Base-by-base conservation (phyloP, 805 yeast species). In the Wickerhamiella sergipiensis region DNA sequence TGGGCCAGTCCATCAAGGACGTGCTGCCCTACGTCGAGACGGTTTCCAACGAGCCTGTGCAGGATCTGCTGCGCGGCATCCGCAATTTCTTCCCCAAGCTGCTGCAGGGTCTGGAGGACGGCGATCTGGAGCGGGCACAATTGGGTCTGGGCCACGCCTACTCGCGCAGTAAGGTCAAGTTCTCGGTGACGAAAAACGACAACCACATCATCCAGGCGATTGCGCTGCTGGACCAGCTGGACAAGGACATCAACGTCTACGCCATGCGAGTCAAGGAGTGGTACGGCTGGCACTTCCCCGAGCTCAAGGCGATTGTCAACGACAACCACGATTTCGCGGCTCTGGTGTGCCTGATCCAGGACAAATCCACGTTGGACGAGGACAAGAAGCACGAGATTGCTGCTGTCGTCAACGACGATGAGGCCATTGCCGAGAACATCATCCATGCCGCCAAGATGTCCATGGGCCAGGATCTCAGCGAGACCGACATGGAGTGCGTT, bases 241-340 rank as follows among this genome's bases (percentile, higher is more conserved):
- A 92, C 73, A 94, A 94, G 74, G 98, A 92, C 68, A 84, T 92
- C 71, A 92, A 92, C 76, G 89, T 96, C 54, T 92, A 85, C 69
- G 83, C 96, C 53, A 88, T 88, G 97, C 81, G 97, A 72, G 92
- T 85, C 59, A 86, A 88, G 74, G 97, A 88, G 73, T 88, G 97
- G 97, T 88, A 88, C 73, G 95, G 95, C 63, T 88, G 97, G 97
- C 97, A 88, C 69, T 88, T 92, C 81, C 97, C 97, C 53, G 97
- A 88, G 74, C 79, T 88, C 72, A 92, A 94, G 62, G 85, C 84
- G 72, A 78, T 89, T 63, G 94, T 85, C 50, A 80, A 86, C 59
- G 96, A 89, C 71, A 88, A 87, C 76, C 85, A 84, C 74, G 72
- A 76, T 56, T 89, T 77, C 69, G 95, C 97, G 60, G 80, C 77